Conservation (phyloP, 768 basidiomycete species). For the Mycena latifolia region DNA sequence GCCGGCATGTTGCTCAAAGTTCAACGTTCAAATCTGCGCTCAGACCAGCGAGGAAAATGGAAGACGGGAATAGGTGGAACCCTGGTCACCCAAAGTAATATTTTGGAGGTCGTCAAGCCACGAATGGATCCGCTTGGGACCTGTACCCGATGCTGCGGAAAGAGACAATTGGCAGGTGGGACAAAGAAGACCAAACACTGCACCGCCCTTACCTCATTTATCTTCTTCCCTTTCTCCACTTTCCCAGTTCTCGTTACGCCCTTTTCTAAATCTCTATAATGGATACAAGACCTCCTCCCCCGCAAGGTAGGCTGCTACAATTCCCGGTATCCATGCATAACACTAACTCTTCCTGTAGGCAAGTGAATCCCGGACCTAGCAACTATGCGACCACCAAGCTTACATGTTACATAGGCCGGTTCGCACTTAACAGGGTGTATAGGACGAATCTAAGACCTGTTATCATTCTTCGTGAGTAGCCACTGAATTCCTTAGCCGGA, state of each 20-base stretch:
- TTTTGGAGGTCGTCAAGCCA: too few relatives aligned
- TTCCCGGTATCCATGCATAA: slow-evolving; percentile 1
- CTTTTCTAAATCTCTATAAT: slow-evolving; percentile 35
- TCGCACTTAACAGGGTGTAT: slow-evolving; percentile 67
- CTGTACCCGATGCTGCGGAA: too few relatives aligned
- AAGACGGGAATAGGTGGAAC: too few relatives aligned
- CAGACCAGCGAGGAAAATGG: background rate
- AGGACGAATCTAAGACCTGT: slow-evolving; percentile 70
- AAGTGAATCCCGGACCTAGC: background rate
- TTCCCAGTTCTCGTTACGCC: slow-evolving; percentile 5
- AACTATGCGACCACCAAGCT: background rate
- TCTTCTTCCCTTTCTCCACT: slow-evolving; percentile 9
- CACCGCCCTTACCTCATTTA: slow-evolving; percentile 10
- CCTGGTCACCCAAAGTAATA: too few relatives aligned
- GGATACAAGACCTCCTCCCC: slow-evolving; percentile 55
- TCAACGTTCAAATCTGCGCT: background rate
- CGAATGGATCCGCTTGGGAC: too few relatives aligned
- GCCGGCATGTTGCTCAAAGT: too few relatives aligned
- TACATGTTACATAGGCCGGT: slow-evolving; percentile 51
- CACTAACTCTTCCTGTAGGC: slow-evolving; percentile 35
- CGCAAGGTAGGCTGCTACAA: slow-evolving; percentile 47
- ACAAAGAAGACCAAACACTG: background rate
- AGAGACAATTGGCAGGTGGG: too few relatives aligned
- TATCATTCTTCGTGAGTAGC: slow-evolving; percentile 58
- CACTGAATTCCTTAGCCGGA: background rate